Evolutionary conservation across 345 rosid genomes (phyloP).

Genomic region (Turnera subulata): DNA sequence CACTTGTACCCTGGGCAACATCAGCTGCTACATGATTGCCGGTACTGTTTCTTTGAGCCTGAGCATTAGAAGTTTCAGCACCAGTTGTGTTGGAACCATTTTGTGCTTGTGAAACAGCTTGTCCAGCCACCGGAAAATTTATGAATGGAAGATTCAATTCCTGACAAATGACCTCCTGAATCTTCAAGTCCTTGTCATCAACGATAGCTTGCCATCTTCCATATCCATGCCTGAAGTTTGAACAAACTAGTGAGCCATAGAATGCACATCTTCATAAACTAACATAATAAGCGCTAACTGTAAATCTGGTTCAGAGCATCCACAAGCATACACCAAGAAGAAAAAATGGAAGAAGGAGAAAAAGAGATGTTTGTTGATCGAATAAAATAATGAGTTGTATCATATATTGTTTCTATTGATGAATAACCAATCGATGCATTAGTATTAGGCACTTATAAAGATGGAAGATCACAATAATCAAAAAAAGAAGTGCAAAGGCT

Average conservation of each 20-base stretch:
- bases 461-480: too few relatives aligned
- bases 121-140: conserved; percentile 66
- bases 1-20: conserved; percentile 46
- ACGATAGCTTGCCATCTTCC: conserved; percentile 99
- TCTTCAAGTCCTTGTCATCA: conserved; percentile 84
- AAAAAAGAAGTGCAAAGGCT: too few relatives aligned
- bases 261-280: conserved; percentile 4
- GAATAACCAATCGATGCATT: too few relatives aligned
- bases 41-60: conserved; percentile 41
- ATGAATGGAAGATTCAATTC: conserved; percentile 78
- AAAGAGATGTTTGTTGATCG: too few relatives aligned
- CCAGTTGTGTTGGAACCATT: conserved; percentile 48
- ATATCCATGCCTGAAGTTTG: conserved; percentile 76
- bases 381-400: too few relatives aligned
- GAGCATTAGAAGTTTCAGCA: conserved; percentile 46
- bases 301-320: not conserved
- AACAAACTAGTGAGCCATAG: conserved; percentile 7
- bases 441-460: too few relatives aligned
- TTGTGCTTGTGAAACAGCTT: conserved; percentile 57
- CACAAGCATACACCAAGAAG: too few relatives aligned
- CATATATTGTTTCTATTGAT: too few relatives aligned
- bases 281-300: not conserved
- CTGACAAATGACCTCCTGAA: conserved; percentile 85
- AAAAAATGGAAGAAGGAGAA: too few relatives aligned
- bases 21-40: conserved; percentile 46